Percentiles rank a stretch among this genome's conserved stretches.
phyloP scores from a whole-genome alignment of 1,284 basidiomycete species.

The Naganishia albida region DNA sequence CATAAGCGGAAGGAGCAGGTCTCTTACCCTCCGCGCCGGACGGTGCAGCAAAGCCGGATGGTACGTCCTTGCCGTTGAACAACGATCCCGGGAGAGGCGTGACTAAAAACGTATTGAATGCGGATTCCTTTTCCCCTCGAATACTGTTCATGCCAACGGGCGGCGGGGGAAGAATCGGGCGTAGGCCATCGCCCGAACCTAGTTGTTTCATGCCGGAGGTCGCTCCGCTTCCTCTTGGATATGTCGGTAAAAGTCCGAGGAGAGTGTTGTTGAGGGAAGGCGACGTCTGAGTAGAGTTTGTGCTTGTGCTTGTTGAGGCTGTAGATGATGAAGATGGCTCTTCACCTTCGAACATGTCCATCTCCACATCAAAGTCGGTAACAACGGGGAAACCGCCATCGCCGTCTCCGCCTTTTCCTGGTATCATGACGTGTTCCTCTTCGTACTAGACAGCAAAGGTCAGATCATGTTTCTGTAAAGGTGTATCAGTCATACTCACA shows the following conservation, averaged over 20 bases:
- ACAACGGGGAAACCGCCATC: conserved; percentile 26
- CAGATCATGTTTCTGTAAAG: neutral
- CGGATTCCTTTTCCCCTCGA: conserved; percentile 18
- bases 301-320: conserved; percentile 2
- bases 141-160: conserved; percentile 1
- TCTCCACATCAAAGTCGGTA: conserved; percentile 32
- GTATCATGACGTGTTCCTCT: conserved; percentile 33
- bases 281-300: conserved; percentile 30
- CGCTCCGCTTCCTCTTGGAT: conserved; percentile 15
- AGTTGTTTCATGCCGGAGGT: conserved; percentile 28
- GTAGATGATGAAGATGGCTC: conserved; percentile 30
- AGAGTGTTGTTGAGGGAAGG: conserved; percentile 28
- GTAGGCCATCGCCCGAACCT: conserved; percentile 13
- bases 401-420: conserved; percentile 18
- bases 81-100: conserved; percentile 24
- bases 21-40: conserved; percentile 19
- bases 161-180: neutral
- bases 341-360: conserved; percentile 33
- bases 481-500: conserved; percentile 9
- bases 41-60: conserved; percentile 16
- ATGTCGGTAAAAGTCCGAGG: conserved; percentile 23
- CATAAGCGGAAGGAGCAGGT: conserved; percentile 15
- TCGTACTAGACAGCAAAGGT: conserved; percentile 27
- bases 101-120: conserved; percentile 31
- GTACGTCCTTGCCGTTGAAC: conserved; percentile 10